Evolutionary conservation across 805 yeast species (phyloP), one percentile per base, ranked within the genome.

Genomic region (Metschnikowia vanudenii): DNA sequence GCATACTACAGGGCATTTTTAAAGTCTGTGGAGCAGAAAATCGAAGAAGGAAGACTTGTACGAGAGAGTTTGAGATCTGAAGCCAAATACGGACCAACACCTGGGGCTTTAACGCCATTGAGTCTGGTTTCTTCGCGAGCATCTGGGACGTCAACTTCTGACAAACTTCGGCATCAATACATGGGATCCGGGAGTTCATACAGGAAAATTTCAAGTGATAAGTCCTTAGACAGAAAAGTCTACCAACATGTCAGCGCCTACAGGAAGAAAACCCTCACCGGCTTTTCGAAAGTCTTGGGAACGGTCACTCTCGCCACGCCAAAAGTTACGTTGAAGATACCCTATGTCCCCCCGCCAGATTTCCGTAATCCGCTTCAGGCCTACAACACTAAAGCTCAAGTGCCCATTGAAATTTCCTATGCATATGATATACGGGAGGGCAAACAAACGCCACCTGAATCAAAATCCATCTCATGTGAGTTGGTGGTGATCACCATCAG

Each of bases 301-400:
- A 48, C 65, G 2, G 41, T 71, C 1, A 62, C 72, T 2, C 58
- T 71, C 11, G 57, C 70, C 13, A 66, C 73, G 0, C 74, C 74
- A 1, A 65, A 68, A 44, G 50, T 52, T 4, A 55, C 55, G 13
- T 66, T 69, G 45, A 45, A 45, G 5, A 50, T 62, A 4, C 53
- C 53, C 3, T 72, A 72, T 46, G 59, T 63, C 7, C 65, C 74
- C 2, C 75, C 77, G 3, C 17, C 46, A 2, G 54, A 51, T 41
- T 69, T 52, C 40, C 51, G 73, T 22, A 49, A 49, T 13, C 55
- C 50, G 12, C 39, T 32, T 16, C 48, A 40, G 13, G 49, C 8
- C 13, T 45, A 51, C 37, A 50, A 55, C 28, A 51, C 61, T 11
- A 55, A 53, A 16, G 35, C 67, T n/a, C 44, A 38, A 1, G 52